Base-by-base conservation (phyloP, 192 early-diverging fungal genomes). In the Coemansia sp. region DNA sequence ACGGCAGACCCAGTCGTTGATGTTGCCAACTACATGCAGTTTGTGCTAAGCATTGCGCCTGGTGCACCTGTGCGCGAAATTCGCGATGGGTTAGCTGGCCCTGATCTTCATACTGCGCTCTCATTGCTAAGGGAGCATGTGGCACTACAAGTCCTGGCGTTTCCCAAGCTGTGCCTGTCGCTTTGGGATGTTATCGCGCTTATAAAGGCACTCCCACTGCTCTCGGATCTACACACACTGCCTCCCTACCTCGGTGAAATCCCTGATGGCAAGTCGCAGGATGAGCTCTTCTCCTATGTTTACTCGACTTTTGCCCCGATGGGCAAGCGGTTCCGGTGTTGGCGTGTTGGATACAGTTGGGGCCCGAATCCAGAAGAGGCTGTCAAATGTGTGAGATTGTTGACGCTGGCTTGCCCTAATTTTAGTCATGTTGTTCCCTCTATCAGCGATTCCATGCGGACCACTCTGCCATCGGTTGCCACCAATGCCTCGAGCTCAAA, bases 271-370 rank as follows among this genome's bases (percentile, higher is more conserved):
- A 16, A 14, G 5, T 30, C 52, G n/a, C 23, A 16, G 28, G 28
- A 30, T 14, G 3, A 55, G 5, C 52, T 55, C 3, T 30, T 28
- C 13, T 30, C 26, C 13, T 55, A 55, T 16, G 52, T 55, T 10
- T 30, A 26, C 52, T 55, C 52, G 5, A 55, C 23, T 16, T 55
- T 32, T 30, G 52, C 52, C 23, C 52, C 52, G 14, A 55, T 55
- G 28, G 52, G 52, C 28, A 14, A 30, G 52, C 52, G 52, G 28
- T 55, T 55, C 13, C 52, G 52, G 28, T 55, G 52, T 28, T 55
- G 52, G 52, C 52, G 28, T 30, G 49, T 50, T 26, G 49, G 49
- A 19, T 50, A 50, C 19, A 50, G 19, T 9, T 50, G 49, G 49
- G 49, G 49, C 21, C 49, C 7, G 11, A 26, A 50, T 26, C 7